Conservation (phyloP, 192 early-diverging fungal species). For the Linderina pennispora region DNA sequence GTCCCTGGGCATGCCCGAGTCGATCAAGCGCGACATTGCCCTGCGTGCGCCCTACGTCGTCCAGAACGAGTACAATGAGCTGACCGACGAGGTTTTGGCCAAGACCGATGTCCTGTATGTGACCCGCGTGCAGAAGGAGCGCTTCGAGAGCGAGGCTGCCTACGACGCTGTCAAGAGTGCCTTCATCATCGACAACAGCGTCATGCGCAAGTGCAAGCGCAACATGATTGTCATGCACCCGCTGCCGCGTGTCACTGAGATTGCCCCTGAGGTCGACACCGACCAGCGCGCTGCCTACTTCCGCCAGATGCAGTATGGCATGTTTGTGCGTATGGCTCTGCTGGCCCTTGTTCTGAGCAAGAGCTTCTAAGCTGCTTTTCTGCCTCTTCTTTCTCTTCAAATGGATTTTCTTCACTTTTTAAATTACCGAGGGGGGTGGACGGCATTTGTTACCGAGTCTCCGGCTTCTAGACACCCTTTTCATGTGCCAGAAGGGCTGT, state of each 20-base stretch:
- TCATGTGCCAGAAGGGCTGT: no score
- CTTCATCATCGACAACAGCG: slow-evolving; percentile 83
- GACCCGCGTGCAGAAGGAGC: slow-evolving; percentile 95
- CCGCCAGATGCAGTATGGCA: slow-evolving; percentile 96
- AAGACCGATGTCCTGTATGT: slow-evolving; percentile 95
- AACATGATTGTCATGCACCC: slow-evolving; percentile 99
- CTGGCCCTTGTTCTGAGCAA: slow-evolving; percentile 73
- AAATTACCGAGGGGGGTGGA: no score
- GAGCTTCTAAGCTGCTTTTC: slow-evolving; percentile 18
- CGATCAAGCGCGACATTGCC: slow-evolving; percentile 64
- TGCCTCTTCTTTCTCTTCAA: background rate
- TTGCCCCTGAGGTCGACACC: slow-evolving; percentile 96
- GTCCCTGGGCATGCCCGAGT: slow-evolving; percentile 79
- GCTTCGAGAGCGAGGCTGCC: slow-evolving; percentile 69
- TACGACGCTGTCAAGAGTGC: slow-evolving; percentile 73
- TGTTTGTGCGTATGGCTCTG: slow-evolving; percentile 97
- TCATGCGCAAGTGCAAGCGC: slow-evolving; percentile 80
- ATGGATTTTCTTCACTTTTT: no score
- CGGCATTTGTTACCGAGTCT: no score
- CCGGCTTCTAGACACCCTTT: no score
- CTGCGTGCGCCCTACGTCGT: slow-evolving; percentile 50
- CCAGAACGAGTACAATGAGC: slow-evolving; percentile 61
- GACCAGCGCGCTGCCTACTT: slow-evolving; percentile 98
- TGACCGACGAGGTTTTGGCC: slow-evolving; percentile 74
- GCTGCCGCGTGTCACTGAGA: slow-evolving; percentile 89